A percentile compares a stretch with the other conserved stretches of the same genome.
Evolutionary conservation across 2,329 filamentous ascomycete genomes (phyloP).

Genomic region (Xylaria arbuscula): DNA sequence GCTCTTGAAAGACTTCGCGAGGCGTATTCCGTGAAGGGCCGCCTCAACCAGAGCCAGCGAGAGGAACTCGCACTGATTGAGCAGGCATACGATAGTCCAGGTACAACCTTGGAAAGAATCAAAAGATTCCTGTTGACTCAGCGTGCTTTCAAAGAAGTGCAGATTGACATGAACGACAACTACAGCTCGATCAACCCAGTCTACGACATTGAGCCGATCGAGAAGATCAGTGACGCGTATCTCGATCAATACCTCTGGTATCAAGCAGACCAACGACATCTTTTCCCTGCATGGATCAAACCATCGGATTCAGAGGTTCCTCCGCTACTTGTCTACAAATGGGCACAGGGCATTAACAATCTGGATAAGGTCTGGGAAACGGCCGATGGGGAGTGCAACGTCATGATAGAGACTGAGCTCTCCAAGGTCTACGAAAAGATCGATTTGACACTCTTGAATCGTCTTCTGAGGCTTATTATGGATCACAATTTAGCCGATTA

Average conservation of each 20-base stretch:
- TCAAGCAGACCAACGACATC: slow-evolving; percentile 94
- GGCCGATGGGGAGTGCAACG: slow-evolving; percentile 94
- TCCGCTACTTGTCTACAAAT: slow-evolving; percentile 94
- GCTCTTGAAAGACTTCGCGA: slow-evolving; percentile 93
- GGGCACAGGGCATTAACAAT: slow-evolving; percentile 99
- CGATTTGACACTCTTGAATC: slow-evolving; percentile 93
- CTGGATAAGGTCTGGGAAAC: slow-evolving; percentile 94
- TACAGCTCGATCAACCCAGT: slow-evolving; percentile 99
- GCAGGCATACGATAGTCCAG: slow-evolving; percentile 97
- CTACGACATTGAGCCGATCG: slow-evolving; percentile 98
- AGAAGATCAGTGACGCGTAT: slow-evolving; percentile 99
- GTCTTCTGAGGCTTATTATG: slow-evolving; percentile 94
- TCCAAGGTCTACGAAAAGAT: slow-evolving; percentile 99
- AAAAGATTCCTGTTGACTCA: slow-evolving; percentile 98
- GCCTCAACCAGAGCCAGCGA: slow-evolving; percentile 95
- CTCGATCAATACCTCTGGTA: slow-evolving; percentile 99
- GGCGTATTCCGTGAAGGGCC: slow-evolving; percentile 96
- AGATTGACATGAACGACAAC: slow-evolving; percentile 99
- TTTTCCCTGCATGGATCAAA: slow-evolving; percentile 99
- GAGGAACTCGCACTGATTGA: slow-evolving; percentile 97
- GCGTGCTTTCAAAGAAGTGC: slow-evolving; percentile 98
- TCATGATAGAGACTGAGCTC: slow-evolving; percentile 97
- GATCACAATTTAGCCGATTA: slow-evolving; percentile 99
- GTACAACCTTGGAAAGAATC: slow-evolving; percentile 93
- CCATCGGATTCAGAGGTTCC: slow-evolving; percentile 98